phyloP scores from a whole-genome alignment of 768 basidiomycete species.

The Neoboletus subvelutipes region DNA sequence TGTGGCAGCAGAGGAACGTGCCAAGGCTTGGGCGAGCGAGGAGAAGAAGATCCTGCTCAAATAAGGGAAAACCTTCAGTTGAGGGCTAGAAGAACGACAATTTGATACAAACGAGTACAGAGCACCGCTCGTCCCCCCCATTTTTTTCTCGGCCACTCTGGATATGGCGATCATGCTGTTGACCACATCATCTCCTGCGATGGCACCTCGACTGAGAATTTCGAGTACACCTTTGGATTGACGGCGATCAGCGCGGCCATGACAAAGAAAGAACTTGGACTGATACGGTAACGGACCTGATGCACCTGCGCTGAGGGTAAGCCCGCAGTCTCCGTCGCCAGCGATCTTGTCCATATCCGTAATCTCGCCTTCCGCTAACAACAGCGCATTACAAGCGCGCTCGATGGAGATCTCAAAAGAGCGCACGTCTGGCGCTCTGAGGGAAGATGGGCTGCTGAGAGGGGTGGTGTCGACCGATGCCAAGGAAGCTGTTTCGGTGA shows the following conservation, averaged over 20 bases:
- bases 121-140: conserved; percentile 92
- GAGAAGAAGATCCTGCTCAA: conserved; percentile 84
- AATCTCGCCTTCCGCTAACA: conserved; percentile 83
- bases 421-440: conserved; percentile 44
- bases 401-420: conserved; percentile 55
- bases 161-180: conserved; percentile 66
- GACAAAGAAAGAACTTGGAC: neutral
- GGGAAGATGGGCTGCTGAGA: conserved; percentile 8
- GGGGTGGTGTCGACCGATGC: conserved; percentile 9
- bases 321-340: conserved; percentile 83
- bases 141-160: conserved; percentile 72
- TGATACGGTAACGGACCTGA: conserved; percentile 44
- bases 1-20: conserved; percentile 33
- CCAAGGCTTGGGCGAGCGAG: conserved; percentile 73
- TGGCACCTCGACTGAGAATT: conserved; percentile 50
- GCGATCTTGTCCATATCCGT: conserved; percentile 89
- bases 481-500: conserved; percentile 13
- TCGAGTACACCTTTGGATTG: conserved; percentile 53
- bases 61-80: too few species aligned
- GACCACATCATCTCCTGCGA: conserved; percentile 65
- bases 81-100: neutral
- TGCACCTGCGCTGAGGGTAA: conserved; percentile 73
- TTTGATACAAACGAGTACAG: conserved; percentile 75
- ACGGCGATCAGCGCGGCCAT: neutral
- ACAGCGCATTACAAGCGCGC: conserved; percentile 62